Percentiles rank a stretch among this genome's conserved stretches.
Evolutionary conservation across 208 protist genomes (phyloP).

Genomic region (Phytomonas sp.): DNA sequence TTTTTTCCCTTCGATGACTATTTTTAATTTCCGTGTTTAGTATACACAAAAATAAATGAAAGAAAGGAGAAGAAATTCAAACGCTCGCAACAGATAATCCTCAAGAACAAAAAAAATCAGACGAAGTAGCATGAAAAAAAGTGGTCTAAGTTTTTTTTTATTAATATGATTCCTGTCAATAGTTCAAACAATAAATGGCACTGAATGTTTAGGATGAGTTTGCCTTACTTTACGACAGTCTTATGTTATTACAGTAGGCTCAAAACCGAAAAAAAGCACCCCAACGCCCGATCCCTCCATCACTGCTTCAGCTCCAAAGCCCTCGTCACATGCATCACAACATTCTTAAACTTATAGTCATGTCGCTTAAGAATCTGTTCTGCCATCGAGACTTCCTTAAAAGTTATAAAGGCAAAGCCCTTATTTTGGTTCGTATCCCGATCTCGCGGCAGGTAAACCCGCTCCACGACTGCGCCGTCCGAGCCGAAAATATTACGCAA

Average conservation of each 20-base stretch:
- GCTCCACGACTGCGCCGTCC: conserved; percentile 34
- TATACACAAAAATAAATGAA: conserved; percentile 10
- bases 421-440: conserved; percentile 46
- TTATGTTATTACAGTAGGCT: not conserved
- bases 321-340: conserved; percentile 50
- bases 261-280: not conserved
- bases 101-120: conserved; percentile 16
- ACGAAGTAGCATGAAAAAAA: not conserved
- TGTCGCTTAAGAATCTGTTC: conserved; percentile 27
- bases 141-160: conserved; percentile 7
- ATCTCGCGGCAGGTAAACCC: conserved; percentile 53
- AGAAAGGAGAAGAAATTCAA: conserved; percentile 8
- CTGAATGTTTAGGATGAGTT: not conserved
- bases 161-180: not conserved
- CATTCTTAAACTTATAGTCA: conserved; percentile 72
- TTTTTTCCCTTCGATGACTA: not conserved
- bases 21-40: not conserved
- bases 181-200: not conserved
- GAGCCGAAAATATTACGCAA: conserved; percentile 65
- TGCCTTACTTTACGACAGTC: not conserved
- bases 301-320: conserved; percentile 16
- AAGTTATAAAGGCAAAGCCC: conserved; percentile 81
- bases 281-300: not conserved
- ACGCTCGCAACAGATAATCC: not conserved
- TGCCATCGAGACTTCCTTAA: conserved; percentile 33